Percentiles rank a stretch among this genome's conserved stretches.
Conservation (phyloP, 805 yeast species). For the Kuraishia molischiana region DNA sequence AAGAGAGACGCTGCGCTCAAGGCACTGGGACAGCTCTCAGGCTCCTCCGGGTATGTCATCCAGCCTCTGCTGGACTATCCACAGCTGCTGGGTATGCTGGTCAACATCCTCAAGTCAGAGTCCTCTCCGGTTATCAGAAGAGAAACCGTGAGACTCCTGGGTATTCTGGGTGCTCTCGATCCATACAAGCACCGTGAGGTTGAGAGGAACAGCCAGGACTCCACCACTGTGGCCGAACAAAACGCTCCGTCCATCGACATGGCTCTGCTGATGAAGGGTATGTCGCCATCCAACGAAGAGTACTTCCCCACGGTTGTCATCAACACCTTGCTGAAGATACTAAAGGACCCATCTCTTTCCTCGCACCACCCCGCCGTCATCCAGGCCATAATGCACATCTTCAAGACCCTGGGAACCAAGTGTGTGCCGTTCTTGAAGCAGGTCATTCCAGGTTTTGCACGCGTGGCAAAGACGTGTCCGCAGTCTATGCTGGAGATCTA, state of each 20-base stretch:
- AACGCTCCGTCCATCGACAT: conserved; percentile 88
- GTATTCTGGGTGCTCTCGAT: conserved; percentile 92
- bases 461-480: conserved; percentile 77
- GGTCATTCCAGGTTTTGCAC: conserved; percentile 78
- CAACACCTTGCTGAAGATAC: conserved; percentile 68
- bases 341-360: conserved; percentile 77
- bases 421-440: conserved; percentile 86
- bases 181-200: conserved; percentile 93
- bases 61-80: conserved; percentile 92
- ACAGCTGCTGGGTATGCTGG: conserved; percentile 71
- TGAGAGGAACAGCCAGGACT: conserved; percentile 41
- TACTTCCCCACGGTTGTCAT: conserved; percentile 95
- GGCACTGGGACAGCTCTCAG: conserved; percentile 80
- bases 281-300: conserved; percentile 87
- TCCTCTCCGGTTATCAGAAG: conserved; percentile 64
- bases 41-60: conserved; percentile 90
- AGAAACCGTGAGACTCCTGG: conserved; percentile 82
- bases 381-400: conserved; percentile 89
- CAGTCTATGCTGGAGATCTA: conserved; percentile 75
- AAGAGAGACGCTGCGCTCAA: conserved; percentile 86
- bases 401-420: conserved; percentile 78
- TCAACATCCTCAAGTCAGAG: conserved; percentile 75
- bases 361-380: conserved; percentile 85
- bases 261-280: conserved; percentile 83
- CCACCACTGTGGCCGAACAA: conserved; percentile 47